Evolutionary conservation across 768 basidiomycete genomes (phyloP).

Genomic region (Tulasnella sp.): DNA sequence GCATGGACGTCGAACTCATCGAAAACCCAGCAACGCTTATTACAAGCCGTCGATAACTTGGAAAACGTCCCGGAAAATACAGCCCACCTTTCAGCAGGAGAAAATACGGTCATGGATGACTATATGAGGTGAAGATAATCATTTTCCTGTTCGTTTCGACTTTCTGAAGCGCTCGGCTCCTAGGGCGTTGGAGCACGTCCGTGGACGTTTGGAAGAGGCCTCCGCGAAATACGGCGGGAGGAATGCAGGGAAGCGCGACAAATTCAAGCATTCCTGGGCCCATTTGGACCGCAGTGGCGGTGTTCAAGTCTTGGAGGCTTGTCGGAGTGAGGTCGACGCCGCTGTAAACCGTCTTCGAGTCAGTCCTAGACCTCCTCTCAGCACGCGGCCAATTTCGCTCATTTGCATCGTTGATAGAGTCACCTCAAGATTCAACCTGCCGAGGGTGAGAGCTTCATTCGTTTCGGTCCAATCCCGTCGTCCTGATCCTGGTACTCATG

Average conservation of each 20-base stretch:
- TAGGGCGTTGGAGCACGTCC: background rate
- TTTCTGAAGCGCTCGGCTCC: background rate
- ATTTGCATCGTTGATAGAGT: too few species aligned
- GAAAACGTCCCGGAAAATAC: background rate
- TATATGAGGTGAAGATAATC: too few species aligned
- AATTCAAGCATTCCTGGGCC: background rate
- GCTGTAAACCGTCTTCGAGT: background rate
- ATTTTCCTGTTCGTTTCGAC: too few species aligned
- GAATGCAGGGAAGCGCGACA: background rate
- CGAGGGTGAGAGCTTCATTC: background rate
- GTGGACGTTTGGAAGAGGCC: background rate
- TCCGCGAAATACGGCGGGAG: background rate
- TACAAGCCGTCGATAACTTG: background rate
- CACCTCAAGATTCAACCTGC: too few species aligned
- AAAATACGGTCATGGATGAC: background rate
- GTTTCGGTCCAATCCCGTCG: background rate
- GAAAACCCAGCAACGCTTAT: background rate
- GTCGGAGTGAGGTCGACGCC: background rate
- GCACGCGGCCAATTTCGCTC: background rate
- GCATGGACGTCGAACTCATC: background rate
- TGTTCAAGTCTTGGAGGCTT: background rate
- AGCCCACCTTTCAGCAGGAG: background rate
- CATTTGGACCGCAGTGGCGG: background rate
- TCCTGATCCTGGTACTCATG: background rate
- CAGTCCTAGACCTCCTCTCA: background rate